Evolutionary conservation across 2,329 filamentous ascomycete species (phyloP).

Genomic region (Phialophora tarda): DNA sequence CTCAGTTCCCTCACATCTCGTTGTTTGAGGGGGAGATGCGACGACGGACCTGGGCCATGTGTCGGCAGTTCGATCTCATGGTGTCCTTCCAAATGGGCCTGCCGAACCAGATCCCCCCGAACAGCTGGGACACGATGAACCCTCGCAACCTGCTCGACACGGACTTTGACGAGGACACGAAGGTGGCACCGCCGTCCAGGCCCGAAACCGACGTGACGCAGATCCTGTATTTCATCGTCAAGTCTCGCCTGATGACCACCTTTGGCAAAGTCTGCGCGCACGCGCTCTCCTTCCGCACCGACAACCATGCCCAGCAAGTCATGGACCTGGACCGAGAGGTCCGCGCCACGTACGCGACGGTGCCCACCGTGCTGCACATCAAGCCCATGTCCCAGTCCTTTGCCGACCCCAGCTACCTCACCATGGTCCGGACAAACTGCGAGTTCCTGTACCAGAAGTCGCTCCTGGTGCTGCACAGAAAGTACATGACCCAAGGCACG

Average conservation of each 20-base stretch:
- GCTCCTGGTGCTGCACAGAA: constrained; percentile 60
- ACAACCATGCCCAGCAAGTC: constrained; percentile 26
- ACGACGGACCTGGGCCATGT: constrained; percentile 49
- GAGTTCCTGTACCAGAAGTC: constrained; percentile 59
- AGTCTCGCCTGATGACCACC: constrained; percentile 40
- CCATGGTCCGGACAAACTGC: constrained; percentile 60
- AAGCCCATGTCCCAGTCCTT: constrained; percentile 46
- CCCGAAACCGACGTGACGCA: constrained; percentile 56
- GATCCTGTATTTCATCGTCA: constrained; percentile 44
- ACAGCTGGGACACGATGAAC: constrained; percentile 64
- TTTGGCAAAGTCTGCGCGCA: constrained; percentile 43
- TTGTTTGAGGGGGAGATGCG: constrained; percentile 63
- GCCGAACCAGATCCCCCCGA: constrained; percentile 64
- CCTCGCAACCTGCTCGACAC: constrained; percentile 66
- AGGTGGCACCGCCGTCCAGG: constrained; percentile 59
- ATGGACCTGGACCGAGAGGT: constrained; percentile 40
- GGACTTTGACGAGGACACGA: constrained; percentile 61
- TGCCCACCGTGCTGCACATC: constrained; percentile 37
- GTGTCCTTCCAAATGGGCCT: constrained; percentile 69
- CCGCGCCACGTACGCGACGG: constrained; percentile 34
- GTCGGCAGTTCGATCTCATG: constrained; percentile 64
- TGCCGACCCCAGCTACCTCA: constrained; percentile 56
- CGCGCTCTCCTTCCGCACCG: constrained; percentile 40
- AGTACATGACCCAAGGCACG: constrained; percentile 52
- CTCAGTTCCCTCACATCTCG: constrained; percentile 59